Evolutionary conservation across 768 basidiomycete genomes (phyloP).

Genomic region (Pisolithus orientalis): DNA sequence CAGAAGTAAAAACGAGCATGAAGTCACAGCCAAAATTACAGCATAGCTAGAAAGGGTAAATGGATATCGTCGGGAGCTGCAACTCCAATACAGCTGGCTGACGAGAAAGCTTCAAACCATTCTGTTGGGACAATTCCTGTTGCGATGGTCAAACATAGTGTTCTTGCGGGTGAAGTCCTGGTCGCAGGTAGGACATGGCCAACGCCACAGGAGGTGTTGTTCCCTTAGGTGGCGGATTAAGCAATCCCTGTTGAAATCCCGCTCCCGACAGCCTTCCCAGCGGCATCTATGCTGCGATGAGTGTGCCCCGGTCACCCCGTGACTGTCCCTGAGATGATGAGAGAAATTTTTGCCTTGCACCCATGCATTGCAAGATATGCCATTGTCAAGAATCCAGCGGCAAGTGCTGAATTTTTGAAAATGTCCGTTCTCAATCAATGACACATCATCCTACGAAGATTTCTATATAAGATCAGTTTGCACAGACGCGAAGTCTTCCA

Average conservation of each 20-base stretch:
- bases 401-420: not conserved
- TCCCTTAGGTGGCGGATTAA: not conserved
- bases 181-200: slow-evolving; percentile 4
- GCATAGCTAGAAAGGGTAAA: no score
- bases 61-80: no score
- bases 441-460: not conserved
- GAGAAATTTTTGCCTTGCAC: not conserved
- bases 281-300: not conserved
- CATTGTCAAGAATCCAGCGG: not conserved
- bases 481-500: not conserved
- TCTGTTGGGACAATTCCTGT: not conserved
- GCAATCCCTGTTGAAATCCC: slow-evolving; percentile 1
- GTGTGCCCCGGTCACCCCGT: not conserved
- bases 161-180: not conserved
- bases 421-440: not conserved
- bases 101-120: no score
- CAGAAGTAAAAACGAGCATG: no score
- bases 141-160: not conserved
- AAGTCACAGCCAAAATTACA: no score
- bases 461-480: not conserved
- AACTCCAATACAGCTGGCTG: no score
- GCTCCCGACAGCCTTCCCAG: not conserved
- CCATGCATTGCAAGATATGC: not conserved
- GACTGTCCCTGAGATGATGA: not conserved
- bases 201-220: slow-evolving; percentile 15